A percentile compares a stretch with the other conserved stretches of the same genome.
These are phyloP conservation scores for Penicillium sp. DNA, from an alignment of 2,329 filamentous ascomycete genomes.

Conservation along the genomic window DNA sequence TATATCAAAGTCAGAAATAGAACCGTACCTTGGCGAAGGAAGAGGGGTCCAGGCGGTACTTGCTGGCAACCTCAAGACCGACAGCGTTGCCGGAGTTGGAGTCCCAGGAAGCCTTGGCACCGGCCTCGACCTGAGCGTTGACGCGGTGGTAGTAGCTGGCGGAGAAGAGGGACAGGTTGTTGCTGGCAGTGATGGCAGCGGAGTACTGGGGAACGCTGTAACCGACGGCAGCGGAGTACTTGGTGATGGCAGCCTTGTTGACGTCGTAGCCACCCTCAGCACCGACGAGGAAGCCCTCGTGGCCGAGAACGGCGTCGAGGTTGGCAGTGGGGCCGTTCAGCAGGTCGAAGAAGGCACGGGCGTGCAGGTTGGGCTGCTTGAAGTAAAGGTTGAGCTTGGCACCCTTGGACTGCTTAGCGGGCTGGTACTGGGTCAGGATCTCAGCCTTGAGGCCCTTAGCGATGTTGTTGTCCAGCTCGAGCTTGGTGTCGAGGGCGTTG, in stretches of 20 bases:
- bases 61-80: constrained; percentile 95
- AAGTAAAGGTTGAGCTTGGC: constrained; percentile 99
- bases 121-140: constrained; percentile 95
- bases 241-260: constrained; percentile 93
- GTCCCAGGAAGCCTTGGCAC: constrained; percentile 98
- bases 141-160: constrained; percentile 99
- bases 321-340: constrained; percentile 90
- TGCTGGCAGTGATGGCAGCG: constrained; percentile 87
- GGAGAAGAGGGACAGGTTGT: constrained; percentile 95
- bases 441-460: constrained; percentile 98
- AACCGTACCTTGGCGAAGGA: constrained; percentile 91
- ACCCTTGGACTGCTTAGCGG: constrained; percentile 80
- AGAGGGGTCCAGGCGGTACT: constrained; percentile 98
- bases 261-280: constrained; percentile 97
- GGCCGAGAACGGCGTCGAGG: constrained; percentile 91
- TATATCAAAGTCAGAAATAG: neutral
- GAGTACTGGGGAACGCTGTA: constrained; percentile 88
- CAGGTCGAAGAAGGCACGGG: constrained; percentile 96
- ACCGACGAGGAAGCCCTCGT: constrained; percentile 98
- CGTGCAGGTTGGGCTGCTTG: constrained; percentile 98
- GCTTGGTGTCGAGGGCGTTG: constrained; percentile 96
- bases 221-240: constrained; percentile 92
- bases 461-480: constrained; percentile 94
- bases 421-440: constrained; percentile 91
- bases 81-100: constrained; percentile 90